These are phyloP conservation scores for Solanum phureja DNA, from an alignment of 257 asterid species.

Conservation along the genomic window DNA sequence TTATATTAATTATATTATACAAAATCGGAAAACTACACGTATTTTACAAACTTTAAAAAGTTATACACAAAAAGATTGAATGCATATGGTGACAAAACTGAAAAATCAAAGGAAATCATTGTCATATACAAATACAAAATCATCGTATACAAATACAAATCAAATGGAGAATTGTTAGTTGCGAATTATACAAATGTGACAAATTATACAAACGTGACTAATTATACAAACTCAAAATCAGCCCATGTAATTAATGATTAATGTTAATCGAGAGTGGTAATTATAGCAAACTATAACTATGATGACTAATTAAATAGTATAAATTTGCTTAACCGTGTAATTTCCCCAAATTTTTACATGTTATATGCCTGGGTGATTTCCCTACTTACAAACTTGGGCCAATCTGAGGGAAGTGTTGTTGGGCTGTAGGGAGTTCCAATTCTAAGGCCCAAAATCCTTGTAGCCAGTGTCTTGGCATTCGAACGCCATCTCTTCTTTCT, in stretches of 20 bases:
- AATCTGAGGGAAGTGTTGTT: background rate
- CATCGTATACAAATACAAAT: too few relatives aligned
- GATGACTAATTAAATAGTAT: too few relatives aligned
- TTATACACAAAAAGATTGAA: too few relatives aligned
- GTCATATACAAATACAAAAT: background rate
- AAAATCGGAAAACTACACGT: background rate
- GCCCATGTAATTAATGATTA: background rate
- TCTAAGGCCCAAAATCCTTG: background rate
- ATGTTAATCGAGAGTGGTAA: background rate
- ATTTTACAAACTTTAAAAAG: too few relatives aligned
- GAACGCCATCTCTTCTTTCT: background rate
- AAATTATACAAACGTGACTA: too few relatives aligned
- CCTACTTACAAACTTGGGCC: background rate
- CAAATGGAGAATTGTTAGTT: background rate
- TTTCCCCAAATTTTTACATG: background rate
- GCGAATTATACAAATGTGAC: too few relatives aligned
- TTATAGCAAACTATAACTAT: too few relatives aligned
- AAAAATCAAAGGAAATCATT: too few relatives aligned
- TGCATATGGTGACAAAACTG: background rate
- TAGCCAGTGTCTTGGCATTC: background rate
- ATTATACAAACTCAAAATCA: too few relatives aligned
- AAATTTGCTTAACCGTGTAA: too few relatives aligned
- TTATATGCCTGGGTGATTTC: background rate
- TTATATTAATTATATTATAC: too few relatives aligned
- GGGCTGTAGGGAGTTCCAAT: background rate